Percentiles rank a stretch among this genome's conserved stretches.
Evolutionary conservation across 495 filamentous ascomycete genomes (phyloP).

Genomic region (Amphirosellinia nigrospora): DNA sequence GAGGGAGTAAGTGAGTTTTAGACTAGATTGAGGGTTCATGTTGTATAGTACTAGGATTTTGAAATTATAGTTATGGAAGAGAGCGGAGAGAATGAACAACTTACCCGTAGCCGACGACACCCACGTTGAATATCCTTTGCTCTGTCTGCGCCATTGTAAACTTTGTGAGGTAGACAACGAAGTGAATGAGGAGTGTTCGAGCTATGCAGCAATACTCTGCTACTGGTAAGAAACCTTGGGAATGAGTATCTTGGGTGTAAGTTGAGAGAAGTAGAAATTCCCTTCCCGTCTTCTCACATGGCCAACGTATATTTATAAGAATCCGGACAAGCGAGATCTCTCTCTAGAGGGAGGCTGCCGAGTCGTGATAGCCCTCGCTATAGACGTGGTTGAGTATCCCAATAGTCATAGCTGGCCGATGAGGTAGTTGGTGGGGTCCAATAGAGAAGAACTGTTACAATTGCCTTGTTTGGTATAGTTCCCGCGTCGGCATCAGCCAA

Average conservation of each 20-base stretch:
- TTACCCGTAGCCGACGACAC: constrained; percentile 62
- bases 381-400: not conserved
- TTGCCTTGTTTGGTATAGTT: constrained; percentile 16
- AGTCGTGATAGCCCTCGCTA: not conserved
- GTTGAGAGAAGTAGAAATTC: not conserved
- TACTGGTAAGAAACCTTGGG: not conserved
- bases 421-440: not conserved
- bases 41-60: not conserved
- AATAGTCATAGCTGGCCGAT: no score
- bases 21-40: no score
- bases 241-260: not conserved
- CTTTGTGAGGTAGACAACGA: not conserved
- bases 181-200: not conserved
- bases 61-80: no score
- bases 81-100: constrained; percentile 18
- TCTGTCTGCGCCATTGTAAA: constrained; percentile 30
- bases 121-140: constrained; percentile 53
- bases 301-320: not conserved
- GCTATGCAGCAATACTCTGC: not conserved
- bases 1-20: constrained; percentile 16
- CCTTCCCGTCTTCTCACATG: not conserved
- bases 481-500: not conserved
- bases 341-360: not conserved
- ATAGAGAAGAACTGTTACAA: constrained; percentile 16
- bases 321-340: not conserved